These are phyloP conservation scores for Porcisia deanei DNA, from an alignment of 208 protist species.

Conservation along the genomic window DNA sequence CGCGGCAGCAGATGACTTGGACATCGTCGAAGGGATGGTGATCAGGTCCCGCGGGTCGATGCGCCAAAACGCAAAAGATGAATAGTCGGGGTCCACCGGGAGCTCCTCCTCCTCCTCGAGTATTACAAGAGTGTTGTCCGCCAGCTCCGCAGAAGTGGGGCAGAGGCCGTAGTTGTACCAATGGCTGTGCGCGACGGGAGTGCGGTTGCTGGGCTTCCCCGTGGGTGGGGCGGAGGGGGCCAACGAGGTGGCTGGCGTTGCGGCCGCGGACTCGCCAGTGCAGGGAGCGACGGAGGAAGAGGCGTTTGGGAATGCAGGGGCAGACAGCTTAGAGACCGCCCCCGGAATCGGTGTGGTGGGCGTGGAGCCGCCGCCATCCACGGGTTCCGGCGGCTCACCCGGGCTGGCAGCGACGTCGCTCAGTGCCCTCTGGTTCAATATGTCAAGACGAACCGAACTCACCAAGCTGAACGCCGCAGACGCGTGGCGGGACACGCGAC, in stretches of 20 bases:
- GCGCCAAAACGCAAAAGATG: constrained; percentile 80
- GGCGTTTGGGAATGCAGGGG: background rate
- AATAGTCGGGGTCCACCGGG: constrained; percentile 64
- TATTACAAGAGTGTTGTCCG: background rate
- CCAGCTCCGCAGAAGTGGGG: background rate
- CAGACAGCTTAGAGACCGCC: background rate
- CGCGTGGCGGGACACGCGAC: background rate
- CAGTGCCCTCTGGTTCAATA: background rate
- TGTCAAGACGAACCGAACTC: constrained; percentile 7
- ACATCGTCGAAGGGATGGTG: background rate
- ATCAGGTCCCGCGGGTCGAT: constrained; percentile 61
- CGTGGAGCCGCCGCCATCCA: background rate
- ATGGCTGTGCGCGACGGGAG: background rate
- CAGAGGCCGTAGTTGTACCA: constrained; percentile 22
- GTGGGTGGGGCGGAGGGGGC: background rate
- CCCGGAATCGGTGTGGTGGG: background rate
- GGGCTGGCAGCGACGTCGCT: background rate
- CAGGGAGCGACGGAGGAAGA: background rate
- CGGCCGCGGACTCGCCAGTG: background rate
- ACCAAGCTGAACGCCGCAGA: constrained; percentile 25
- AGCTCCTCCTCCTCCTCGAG: constrained; percentile 30
- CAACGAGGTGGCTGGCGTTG: background rate
- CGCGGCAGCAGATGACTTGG: background rate
- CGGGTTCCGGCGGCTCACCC: background rate
- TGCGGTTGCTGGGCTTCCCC: background rate